Evolutionary conservation across 1,284 basidiomycete species (phyloP), one percentile per base, ranked within the genome.

Genomic region (Megacollybia platyphylla): DNA sequence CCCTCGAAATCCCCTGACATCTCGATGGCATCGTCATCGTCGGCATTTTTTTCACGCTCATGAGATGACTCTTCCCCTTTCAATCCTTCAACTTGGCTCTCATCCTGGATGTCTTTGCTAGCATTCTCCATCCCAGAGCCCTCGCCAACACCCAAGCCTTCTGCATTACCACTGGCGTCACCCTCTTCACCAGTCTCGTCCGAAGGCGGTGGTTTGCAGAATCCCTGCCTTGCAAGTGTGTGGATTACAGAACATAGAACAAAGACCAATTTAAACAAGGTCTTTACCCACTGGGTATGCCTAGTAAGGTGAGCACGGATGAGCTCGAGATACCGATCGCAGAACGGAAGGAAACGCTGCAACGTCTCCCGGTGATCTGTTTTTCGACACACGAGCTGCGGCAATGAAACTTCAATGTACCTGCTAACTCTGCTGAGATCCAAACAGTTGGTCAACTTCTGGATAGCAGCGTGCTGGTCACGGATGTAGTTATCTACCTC

Each of bases 81-180:
- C 15, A 98, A 67, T 2, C 96, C 96, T 57, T 99, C 96, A 27
- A 98, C 87, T 55, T 96, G 91, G 54, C 87, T 87, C 58, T 98
- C 93, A 47, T 97, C 90, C 54, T 90, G 82, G 44, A 97, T 91
- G 54, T 96, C 86, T 52, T 88, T 84, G 65, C 87, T 91, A 43
- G 92, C 83, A 54, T 96, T 86, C 60, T 97, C 79, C 13, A 68
- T 67, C 1, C 93, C 92, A 1, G 73, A 67, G 1, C 93, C 93
- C 50, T 87, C 77, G 8, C 93, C 93, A 49, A 97, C 63, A 1
- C 93, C 92, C 1, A 84, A 77, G 2, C 70, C 70, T 4, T 69
- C 68, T 3, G 63, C 69, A 0, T 65, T 67, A 8, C 34, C 40
- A 7, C 15, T 18, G 3, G 11, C 3, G 18, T 36, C 44, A n/a